These are phyloP conservation scores for Lablab purpureus DNA, from an alignment of 306 rosid genomes.

Conservation along the genomic window DNA sequence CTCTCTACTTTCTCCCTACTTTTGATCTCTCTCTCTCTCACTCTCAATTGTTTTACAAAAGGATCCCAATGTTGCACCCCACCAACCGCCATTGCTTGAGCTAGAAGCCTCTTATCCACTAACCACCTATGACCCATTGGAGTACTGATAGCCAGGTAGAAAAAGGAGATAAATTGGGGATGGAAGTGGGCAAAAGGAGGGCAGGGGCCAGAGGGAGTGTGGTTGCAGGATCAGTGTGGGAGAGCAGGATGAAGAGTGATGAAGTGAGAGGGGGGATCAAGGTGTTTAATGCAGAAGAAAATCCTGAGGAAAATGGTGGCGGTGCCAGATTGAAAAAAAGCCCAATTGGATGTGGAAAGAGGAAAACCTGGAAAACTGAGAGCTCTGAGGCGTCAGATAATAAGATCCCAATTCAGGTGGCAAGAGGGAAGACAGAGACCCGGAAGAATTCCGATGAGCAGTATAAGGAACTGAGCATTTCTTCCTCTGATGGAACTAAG, in stretches of 20 bases:
- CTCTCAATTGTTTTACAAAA: constrained; percentile 51
- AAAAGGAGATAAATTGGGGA: constrained; percentile 27
- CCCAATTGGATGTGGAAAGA: constrained; percentile 58
- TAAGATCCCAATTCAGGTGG: constrained; percentile 40
- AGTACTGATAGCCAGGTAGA: constrained; percentile 42
- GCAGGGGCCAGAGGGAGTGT: constrained; percentile 45
- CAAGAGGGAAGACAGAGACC: constrained; percentile 48
- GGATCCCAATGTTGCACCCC: constrained; percentile 67
- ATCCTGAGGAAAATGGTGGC: constrained; percentile 44
- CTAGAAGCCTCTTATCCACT: constrained; percentile 63
- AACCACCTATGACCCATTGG: constrained; percentile 50
- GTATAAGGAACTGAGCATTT: constrained; percentile 51
- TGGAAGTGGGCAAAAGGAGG: constrained; percentile 67
- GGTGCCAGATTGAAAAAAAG: constrained; percentile 56
- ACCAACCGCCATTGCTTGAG: constrained; percentile 74
- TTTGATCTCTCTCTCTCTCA: background rate
- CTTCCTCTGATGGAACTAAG: constrained; percentile 59
- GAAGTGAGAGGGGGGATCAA: constrained; percentile 81
- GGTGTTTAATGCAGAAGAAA: constrained; percentile 70
- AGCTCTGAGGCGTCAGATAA: constrained; percentile 42
- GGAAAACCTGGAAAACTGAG: constrained; percentile 77
- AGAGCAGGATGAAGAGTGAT: constrained; percentile 82
- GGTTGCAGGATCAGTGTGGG: constrained; percentile 89
- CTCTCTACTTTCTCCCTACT: constrained; percentile 6
- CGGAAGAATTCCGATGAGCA: constrained; percentile 53